phyloP scores from a whole-genome alignment of 495 filamentous ascomycete species.

The Podospora pseudopauciseta region DNA sequence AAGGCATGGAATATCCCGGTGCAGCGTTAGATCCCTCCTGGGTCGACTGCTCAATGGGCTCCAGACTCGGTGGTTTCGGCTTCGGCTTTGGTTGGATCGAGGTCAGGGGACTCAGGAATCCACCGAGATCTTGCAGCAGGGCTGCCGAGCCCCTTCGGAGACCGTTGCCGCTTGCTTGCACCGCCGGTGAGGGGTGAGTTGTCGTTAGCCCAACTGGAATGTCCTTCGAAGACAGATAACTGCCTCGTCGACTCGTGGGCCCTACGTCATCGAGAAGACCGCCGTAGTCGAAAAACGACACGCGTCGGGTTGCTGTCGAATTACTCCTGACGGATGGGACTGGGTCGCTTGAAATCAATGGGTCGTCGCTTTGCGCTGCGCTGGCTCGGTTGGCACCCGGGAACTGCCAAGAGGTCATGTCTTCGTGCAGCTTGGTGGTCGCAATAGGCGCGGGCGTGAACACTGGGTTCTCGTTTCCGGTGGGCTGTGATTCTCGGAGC shows the following conservation, averaged over 20 bases:
- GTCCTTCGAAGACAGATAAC: constrained; percentile 27
- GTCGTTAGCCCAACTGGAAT: constrained; percentile 28
- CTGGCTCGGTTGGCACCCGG: constrained; percentile 28
- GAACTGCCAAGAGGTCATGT: constrained; percentile 42
- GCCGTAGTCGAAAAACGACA: constrained; percentile 71
- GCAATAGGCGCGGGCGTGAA: constrained; percentile 34
- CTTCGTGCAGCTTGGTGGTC: constrained; percentile 20
- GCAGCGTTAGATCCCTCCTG: constrained; percentile 25
- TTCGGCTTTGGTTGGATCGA: constrained; percentile 22
- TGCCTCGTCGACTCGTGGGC: constrained; percentile 32
- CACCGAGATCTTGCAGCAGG: constrained; percentile 58
- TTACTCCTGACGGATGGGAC: constrained; percentile 30
- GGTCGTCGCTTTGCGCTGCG: constrained; percentile 34
- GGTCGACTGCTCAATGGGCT: constrained; percentile 35
- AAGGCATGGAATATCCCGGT: neutral
- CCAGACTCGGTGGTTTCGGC: constrained; percentile 32
- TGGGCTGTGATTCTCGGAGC: constrained; percentile 41
- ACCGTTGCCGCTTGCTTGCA: constrained; percentile 35
- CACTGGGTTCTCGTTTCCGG: constrained; percentile 14
- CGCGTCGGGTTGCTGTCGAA: constrained; percentile 40
- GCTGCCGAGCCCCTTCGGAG: constrained; percentile 48
- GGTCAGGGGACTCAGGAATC: constrained; percentile 40
- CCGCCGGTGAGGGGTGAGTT: constrained; percentile 30
- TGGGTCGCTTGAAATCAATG: constrained; percentile 24
- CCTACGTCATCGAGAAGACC: constrained; percentile 51